Evolutionary conservation across 345 rosid species (phyloP).

Genomic region (Arabis alpina): DNA sequence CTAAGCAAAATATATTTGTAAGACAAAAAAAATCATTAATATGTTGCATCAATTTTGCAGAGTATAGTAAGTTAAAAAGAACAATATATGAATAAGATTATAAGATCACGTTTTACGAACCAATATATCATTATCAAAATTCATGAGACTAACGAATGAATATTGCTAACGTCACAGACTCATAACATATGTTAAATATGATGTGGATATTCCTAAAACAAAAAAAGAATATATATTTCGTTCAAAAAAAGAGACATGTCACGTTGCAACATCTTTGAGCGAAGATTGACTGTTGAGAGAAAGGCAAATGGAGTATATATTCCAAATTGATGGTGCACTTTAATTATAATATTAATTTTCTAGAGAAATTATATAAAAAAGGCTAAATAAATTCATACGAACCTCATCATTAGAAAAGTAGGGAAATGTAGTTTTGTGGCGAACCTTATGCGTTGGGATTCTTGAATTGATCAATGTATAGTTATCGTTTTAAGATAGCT

Average conservation of each 20-base stretch:
- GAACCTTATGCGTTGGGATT: constrained; percentile 66
- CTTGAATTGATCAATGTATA: constrained; percentile 36
- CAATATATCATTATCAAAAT: neutral
- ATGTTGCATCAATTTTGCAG: too few relatives aligned
- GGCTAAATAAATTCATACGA: constrained; percentile 46
- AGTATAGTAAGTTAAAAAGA: too few relatives aligned
- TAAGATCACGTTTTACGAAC: too few relatives aligned
- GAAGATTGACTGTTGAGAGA: constrained; percentile 46
- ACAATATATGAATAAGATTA: too few relatives aligned
- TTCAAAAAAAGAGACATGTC: constrained; percentile 36
- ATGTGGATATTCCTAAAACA: constrained; percentile 37
- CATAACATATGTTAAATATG: constrained; percentile 38
- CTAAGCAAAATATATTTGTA: too few relatives aligned
- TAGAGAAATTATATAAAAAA: constrained; percentile 12
- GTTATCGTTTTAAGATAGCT: constrained; percentile 7
- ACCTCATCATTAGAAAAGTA: constrained; percentile 63
- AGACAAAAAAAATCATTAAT: too few relatives aligned
- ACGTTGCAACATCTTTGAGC: constrained; percentile 47
- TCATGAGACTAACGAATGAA: constrained; percentile 22
- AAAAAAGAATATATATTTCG: constrained; percentile 13
- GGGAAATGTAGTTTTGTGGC: constrained; percentile 71
- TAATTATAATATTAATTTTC: constrained; percentile 26
- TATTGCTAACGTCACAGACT: constrained; percentile 40
- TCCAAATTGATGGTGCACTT: constrained; percentile 61
- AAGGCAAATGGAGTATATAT: constrained; percentile 51